phyloP scores from a whole-genome alignment of 805 yeast species.

The Cyberlindnera xylosilytica region DNA sequence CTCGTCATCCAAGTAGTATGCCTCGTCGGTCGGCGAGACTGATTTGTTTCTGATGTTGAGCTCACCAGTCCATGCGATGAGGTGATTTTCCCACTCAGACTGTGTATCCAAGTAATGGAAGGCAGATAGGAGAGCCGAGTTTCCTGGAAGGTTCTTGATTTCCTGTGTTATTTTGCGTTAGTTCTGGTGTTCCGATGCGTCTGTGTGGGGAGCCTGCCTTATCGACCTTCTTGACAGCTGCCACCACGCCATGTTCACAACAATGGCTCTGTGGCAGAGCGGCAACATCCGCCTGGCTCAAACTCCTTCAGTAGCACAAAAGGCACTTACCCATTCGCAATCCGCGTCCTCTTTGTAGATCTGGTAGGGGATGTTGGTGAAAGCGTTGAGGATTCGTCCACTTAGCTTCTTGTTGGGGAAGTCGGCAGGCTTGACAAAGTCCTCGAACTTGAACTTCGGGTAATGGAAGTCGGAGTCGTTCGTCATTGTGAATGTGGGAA shows the following conservation, averaged over 20 bases:
- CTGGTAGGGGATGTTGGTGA: constrained; percentile 66
- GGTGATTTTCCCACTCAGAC: constrained; percentile 81
- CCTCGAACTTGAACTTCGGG: constrained; percentile 4
- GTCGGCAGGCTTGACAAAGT: constrained; percentile 26
- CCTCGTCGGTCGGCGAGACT: constrained; percentile 42
- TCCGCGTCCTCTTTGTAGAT: constrained; percentile 41
- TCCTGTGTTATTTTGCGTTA: constrained; percentile 2
- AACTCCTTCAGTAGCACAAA: not conserved
- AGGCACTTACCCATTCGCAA: constrained; percentile 25
- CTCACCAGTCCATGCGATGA: constrained; percentile 97
- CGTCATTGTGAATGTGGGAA: not conserved
- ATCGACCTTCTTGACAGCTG: constrained; percentile 3
- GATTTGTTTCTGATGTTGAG: constrained; percentile 32
- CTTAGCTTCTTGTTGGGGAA: constrained; percentile 23
- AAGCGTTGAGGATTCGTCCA: constrained; percentile 67
- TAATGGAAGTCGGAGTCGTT: constrained; percentile 1
- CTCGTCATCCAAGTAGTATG: constrained; percentile 52
- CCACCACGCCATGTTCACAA: not conserved
- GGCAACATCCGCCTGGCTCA: not conserved
- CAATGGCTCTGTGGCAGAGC: not conserved
- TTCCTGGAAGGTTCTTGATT: constrained; percentile 69
- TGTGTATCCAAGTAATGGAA: constrained; percentile 59
- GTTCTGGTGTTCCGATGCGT: constrained; percentile 2
- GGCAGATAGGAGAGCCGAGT: constrained; percentile 79
- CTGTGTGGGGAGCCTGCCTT: not conserved